Conservation (phyloP, 345 rosid genomes). For the Syzygium jambos region DNA sequence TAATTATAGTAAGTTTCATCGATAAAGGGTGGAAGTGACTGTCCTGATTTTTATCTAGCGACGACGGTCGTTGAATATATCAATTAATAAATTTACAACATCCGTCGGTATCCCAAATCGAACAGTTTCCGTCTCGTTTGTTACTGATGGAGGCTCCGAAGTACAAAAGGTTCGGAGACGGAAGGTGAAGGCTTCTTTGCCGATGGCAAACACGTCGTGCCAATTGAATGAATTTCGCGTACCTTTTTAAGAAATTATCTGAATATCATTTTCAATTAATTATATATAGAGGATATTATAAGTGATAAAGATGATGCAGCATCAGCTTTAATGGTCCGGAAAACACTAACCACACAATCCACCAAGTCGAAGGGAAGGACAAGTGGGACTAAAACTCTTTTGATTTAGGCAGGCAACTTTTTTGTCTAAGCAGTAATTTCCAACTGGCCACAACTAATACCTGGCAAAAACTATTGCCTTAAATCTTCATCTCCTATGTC, state of each 20-base stretch:
- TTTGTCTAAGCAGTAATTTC: background rate
- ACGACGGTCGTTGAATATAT: background rate
- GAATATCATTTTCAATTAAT: background rate
- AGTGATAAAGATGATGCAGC: fast-evolving
- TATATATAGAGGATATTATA: background rate
- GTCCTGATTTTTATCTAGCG: background rate
- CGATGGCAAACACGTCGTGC: background rate
- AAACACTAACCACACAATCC: background rate
- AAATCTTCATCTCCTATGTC: background rate
- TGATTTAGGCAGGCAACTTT: background rate
- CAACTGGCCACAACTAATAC: background rate
- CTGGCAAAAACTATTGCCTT: background rate
- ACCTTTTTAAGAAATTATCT: background rate
- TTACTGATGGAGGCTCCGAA: background rate
- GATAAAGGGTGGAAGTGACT: background rate
- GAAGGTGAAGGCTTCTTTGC: background rate
- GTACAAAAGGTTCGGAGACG: background rate
- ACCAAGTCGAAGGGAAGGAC: background rate
- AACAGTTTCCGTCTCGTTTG: background rate
- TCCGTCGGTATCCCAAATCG: background rate
- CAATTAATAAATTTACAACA: background rate
- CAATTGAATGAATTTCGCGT: background rate
- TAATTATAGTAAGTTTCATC: background rate
- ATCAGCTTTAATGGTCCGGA: background rate
- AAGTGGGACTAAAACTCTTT: background rate